These are phyloP conservation scores for Colletotrichum cereale DNA, from an alignment of 2,329 filamentous ascomycete genomes.

Conservation along the genomic window DNA sequence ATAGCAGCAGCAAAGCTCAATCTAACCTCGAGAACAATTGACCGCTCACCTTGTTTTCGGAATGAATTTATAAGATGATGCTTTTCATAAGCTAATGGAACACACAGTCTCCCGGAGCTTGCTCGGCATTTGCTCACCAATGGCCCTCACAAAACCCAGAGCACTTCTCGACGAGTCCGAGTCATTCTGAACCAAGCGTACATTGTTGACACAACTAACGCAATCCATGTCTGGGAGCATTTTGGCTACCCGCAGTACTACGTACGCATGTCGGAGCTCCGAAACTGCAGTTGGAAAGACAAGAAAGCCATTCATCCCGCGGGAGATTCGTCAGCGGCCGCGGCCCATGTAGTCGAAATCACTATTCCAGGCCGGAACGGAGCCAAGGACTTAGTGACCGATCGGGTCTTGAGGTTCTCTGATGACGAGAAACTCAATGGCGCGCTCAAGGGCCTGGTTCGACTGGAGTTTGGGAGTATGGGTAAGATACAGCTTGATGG, in stretches of 20 bases:
- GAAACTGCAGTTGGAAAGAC: constrained; percentile 46
- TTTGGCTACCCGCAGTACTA: constrained; percentile 62
- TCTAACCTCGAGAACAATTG: neutral
- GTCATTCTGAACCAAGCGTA: constrained; percentile 49
- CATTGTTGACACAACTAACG: constrained; percentile 54
- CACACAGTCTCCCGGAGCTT: constrained; percentile 46
- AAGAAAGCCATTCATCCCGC: constrained; percentile 45
- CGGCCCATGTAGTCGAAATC: constrained; percentile 48
- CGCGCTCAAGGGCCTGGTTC: constrained; percentile 48
- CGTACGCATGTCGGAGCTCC: constrained; percentile 49
- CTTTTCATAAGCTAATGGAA: neutral
- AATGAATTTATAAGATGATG: neutral
- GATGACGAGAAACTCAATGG: constrained; percentile 52
- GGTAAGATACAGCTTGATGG: constrained; percentile 41
- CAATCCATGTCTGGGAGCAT: constrained; percentile 60
- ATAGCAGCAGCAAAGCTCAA: no score
- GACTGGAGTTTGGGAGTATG: constrained; percentile 53
- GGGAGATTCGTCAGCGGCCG: constrained; percentile 41
- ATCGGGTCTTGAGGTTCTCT: constrained; percentile 54
- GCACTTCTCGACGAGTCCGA: constrained; percentile 49
- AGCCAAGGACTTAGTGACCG: constrained; percentile 45
- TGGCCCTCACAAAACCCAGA: constrained; percentile 43
- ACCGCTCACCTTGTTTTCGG: neutral
- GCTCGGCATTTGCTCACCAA: constrained; percentile 45
- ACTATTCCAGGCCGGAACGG: constrained; percentile 46